A percentile compares a stretch with the other conserved stretches of the same genome.
Evolutionary conservation across 495 filamentous ascomycete species (phyloP).

Genomic region (Talaromyces borbonicus): DNA sequence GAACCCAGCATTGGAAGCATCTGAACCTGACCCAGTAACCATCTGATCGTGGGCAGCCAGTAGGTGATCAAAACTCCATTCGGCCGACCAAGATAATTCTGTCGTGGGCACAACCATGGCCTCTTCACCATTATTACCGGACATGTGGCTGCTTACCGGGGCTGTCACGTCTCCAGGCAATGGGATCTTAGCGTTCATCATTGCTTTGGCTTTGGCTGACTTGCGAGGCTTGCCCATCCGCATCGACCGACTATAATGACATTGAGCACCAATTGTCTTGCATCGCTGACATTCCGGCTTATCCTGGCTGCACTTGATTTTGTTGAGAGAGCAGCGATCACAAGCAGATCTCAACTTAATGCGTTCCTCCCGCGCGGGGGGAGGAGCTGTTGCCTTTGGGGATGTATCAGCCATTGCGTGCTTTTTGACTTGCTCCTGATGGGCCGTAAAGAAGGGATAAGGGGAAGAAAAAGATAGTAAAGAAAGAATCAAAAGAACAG

Average conservation of each 20-base stretch:
- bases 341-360: constrained; percentile 15
- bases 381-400: not conserved
- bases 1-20: not conserved
- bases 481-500: too few species aligned
- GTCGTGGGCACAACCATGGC: not conserved
- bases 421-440: not conserved
- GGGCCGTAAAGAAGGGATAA: not conserved
- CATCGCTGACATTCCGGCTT: constrained; percentile 16
- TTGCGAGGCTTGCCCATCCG: constrained; percentile 13
- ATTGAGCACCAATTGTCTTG: constrained; percentile 8
- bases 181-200: constrained; percentile 7
- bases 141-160: not conserved
- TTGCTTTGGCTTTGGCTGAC: constrained; percentile 7
- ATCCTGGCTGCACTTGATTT: constrained; percentile 16
- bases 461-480: not conserved
- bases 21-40: not conserved
- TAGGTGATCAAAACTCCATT: constrained; percentile 6
- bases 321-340: constrained; percentile 14
- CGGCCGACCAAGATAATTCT: constrained; percentile 7
- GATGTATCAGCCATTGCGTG: constrained; percentile 3
- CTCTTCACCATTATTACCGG: not conserved
- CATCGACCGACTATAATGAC: constrained; percentile 13
- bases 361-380: constrained; percentile 1
- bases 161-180: not conserved
- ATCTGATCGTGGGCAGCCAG: constrained; percentile 1